phyloP scores from a whole-genome alignment of 2,329 filamentous ascomycete genomes.

The Fonsecaea pugnacius region DNA sequence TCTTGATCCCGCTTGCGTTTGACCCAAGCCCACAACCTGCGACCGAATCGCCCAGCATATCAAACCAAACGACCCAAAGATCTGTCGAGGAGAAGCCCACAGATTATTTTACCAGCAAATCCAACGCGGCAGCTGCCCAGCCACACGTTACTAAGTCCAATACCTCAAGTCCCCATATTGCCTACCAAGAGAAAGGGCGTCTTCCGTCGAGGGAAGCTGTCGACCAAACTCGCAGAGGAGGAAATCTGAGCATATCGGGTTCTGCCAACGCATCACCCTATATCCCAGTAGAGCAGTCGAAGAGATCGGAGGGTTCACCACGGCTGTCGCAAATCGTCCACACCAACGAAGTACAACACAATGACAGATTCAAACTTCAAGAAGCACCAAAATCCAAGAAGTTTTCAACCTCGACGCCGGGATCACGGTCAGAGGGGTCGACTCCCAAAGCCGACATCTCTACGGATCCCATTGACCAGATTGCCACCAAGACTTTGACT shows the following conservation, averaged over 20 bases:
- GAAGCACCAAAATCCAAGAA: slow-evolving; percentile 73
- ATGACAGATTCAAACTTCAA: slow-evolving; percentile 75
- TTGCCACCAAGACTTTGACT: slow-evolving; percentile 28
- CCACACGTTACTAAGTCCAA: slow-evolving; percentile 40
- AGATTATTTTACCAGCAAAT: slow-evolving; percentile 61
- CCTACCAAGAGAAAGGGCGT: slow-evolving; percentile 82
- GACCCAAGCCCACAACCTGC: slow-evolving; percentile 67
- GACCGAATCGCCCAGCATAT: slow-evolving; percentile 54
- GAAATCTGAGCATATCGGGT: slow-evolving; percentile 32
- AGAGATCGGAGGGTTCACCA: slow-evolving; percentile 26
- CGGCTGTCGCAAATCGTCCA: slow-evolving; percentile 27
- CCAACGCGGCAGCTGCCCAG: slow-evolving; percentile 42
- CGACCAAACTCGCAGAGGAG: slow-evolving; percentile 49
- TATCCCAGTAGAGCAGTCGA: slow-evolving; percentile 20
- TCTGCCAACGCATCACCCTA: slow-evolving; percentile 31
- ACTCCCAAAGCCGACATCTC: slow-evolving; percentile 29
- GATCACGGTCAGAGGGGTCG: slow-evolving; percentile 45
- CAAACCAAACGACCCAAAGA: slow-evolving; percentile 49
- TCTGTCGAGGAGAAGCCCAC: slow-evolving; percentile 54
- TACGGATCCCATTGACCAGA: slow-evolving; percentile 26
- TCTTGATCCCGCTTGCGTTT: slow-evolving; percentile 75
- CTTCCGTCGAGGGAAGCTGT: slow-evolving; percentile 43
- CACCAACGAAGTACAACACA: slow-evolving; percentile 28
- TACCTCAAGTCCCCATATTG: slow-evolving; percentile 75
- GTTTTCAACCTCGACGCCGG: slow-evolving; percentile 42